Conservation (phyloP, 2,329 filamentous ascomycete genomes). For the Cladorrhinum sp. region DNA sequence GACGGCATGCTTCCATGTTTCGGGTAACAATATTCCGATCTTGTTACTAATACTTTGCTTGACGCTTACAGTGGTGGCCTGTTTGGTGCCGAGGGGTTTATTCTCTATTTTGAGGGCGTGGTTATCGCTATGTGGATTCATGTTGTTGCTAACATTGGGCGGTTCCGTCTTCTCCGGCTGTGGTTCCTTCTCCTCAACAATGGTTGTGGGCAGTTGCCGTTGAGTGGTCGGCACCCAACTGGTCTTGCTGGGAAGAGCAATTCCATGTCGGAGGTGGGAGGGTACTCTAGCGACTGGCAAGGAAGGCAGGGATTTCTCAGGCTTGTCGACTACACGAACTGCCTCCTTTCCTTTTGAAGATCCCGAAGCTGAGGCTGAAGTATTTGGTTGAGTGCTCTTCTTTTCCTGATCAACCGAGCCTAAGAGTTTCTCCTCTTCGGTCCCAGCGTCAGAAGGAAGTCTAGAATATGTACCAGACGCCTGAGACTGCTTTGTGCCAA, state of each 20-base stretch:
- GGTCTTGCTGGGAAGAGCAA: slow-evolving; percentile 6
- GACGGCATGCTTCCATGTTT: slow-evolving; percentile 25
- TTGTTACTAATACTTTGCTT: slow-evolving; percentile 7
- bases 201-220: slow-evolving; percentile 13
- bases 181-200: slow-evolving; percentile 17
- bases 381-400: not conserved
- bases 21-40: slow-evolving; percentile 21
- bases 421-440: not conserved
- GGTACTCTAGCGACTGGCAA: slow-evolving; percentile 3
- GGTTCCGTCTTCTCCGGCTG: slow-evolving; percentile 8
- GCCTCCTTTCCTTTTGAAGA: not conserved
- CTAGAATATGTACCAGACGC: not conserved
- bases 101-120: slow-evolving; percentile 1
- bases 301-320: slow-evolving; percentile 11
- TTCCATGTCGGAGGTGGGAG: slow-evolving; percentile 13
- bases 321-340: not conserved
- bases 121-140: not conserved
- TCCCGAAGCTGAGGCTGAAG: not conserved
- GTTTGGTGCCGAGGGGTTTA: slow-evolving; percentile 10
- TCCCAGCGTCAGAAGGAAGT: not conserved
- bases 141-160: not conserved
- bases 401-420: not conserved
- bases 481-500: not conserved
- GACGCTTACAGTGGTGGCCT: slow-evolving; percentile 16
- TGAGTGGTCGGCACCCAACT: slow-evolving; percentile 8